phyloP scores from a whole-genome alignment of 352 stramenopile genomes.

The Plasmopara halstedii region DNA sequence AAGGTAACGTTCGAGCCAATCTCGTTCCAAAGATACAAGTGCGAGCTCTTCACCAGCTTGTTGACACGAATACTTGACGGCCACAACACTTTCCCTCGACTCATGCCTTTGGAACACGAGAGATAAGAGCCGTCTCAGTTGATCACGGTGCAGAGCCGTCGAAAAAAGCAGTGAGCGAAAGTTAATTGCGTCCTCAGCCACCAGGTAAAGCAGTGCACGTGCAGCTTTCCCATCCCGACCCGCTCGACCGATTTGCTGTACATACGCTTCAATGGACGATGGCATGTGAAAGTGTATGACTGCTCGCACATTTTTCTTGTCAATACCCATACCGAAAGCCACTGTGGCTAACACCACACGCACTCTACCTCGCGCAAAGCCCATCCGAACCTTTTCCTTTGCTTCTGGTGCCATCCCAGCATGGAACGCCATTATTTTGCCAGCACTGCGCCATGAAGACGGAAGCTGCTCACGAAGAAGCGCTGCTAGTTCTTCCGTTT shows the following conservation, averaged over 20 bases:
- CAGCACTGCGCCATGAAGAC: conserved; percentile 16
- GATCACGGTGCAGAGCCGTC: conserved; percentile 47
- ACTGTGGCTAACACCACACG: conserved; percentile 95
- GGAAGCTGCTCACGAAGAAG: conserved; percentile 53
- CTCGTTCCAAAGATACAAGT: conserved; percentile 40
- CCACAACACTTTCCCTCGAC: conserved; percentile 10
- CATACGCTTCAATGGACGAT: conserved; percentile 97
- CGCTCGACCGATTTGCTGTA: conserved; percentile 95
- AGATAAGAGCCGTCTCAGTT: conserved; percentile 39
- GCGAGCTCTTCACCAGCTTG: conserved; percentile 8
- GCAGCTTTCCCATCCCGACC: conserved; percentile 90
- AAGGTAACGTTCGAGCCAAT: conserved; percentile 51
- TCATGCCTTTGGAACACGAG: conserved; percentile 27
- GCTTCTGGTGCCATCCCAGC: conserved; percentile 83
- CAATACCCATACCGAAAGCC: conserved; percentile 98
- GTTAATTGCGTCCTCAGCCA: conserved; percentile 52
- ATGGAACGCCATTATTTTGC: conserved; percentile 86
- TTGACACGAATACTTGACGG: conserved; percentile 15
- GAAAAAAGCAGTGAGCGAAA: conserved; percentile 71
- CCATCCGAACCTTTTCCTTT: conserved; percentile 67
- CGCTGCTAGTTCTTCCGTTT: conserved; percentile 62
- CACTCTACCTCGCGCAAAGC: conserved; percentile 86
- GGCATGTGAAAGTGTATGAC: conserved; percentile 98
- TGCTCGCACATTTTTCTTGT: conserved; percentile 96
- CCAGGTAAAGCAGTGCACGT: conserved; percentile 49